Conservation (phyloP, 768 basidiomycete species). For the Auriscalpium microsporum region DNA sequence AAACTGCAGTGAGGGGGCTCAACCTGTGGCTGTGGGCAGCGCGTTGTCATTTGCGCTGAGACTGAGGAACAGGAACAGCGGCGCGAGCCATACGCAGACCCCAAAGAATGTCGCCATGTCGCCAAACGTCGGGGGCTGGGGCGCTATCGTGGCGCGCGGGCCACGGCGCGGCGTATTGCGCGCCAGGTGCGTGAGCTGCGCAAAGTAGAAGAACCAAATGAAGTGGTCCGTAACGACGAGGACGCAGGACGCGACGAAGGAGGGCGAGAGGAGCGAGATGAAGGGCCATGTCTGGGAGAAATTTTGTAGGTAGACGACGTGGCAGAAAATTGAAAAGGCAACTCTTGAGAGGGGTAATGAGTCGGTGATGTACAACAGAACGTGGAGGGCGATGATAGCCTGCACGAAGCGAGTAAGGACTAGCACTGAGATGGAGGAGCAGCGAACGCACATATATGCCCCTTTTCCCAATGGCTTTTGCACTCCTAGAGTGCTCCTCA, state of each 20-base stretch:
- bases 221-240: constrained; percentile 90
- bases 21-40: constrained; percentile 44
- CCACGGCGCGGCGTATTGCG: constrained; percentile 37
- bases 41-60: constrained; percentile 96
- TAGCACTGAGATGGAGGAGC: background rate
- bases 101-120: constrained; percentile 83
- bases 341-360: constrained; percentile 69
- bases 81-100: constrained; percentile 80
- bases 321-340: constrained; percentile 74
- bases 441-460: constrained; percentile 70
- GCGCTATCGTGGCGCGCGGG: constrained; percentile 31
- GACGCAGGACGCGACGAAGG: constrained; percentile 79
- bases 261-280: constrained; percentile 79
- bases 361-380: constrained; percentile 72
- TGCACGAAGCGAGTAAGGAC: constrained; percentile 25
- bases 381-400: constrained; percentile 73
- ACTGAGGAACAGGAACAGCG: constrained; percentile 91
- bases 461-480: constrained; percentile 77
- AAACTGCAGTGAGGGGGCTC: constrained; percentile 17
- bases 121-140: constrained; percentile 34
- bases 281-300: constrained; percentile 87
- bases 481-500: constrained; percentile 80
- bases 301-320: constrained; percentile 86
- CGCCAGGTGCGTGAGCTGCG: constrained; percentile 57
- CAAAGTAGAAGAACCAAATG: constrained; percentile 94